Conservation (phyloP, 2,329 filamentous ascomycete species). For the Phialocephala sp. region DNA sequence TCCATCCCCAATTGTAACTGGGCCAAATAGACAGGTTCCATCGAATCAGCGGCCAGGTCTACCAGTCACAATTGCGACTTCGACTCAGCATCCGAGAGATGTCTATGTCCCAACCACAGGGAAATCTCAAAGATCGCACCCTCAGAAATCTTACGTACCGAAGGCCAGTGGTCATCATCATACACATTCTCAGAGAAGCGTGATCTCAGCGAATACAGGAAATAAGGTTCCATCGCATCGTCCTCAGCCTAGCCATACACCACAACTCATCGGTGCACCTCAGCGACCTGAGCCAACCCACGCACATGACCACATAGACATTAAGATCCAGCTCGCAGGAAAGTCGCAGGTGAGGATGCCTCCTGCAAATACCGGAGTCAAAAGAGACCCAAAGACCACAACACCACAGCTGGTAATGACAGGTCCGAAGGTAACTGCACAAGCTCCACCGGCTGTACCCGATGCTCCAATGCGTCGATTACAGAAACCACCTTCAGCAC, state of each 20-base stretch:
- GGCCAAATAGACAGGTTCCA: neutral
- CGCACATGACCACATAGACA: neutral
- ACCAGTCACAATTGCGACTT: neutral
- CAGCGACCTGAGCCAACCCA: neutral
- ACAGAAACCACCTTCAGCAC: conserved; percentile 34
- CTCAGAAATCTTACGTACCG: neutral
- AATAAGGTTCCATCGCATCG: neutral
- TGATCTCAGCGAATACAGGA: neutral
- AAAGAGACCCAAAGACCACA: neutral
- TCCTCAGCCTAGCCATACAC: neutral
- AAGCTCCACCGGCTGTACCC: conserved; percentile 22
- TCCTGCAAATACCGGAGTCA: conserved; percentile 1
- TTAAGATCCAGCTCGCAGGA: neutral
- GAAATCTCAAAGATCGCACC: neutral
- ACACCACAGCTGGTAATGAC: neutral
- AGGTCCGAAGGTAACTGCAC: neutral
- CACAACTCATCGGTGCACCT: neutral
- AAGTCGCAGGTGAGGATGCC: neutral
- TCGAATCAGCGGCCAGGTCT: neutral
- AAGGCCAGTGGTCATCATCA: neutral
- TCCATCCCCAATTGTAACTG: neutral
- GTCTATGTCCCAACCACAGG: neutral
- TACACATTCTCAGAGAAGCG: neutral
- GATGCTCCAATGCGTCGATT: conserved; percentile 17
- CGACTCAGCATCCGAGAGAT: neutral